Conservation (phyloP, 441 rosid species). For the Populus tomentosa region DNA sequence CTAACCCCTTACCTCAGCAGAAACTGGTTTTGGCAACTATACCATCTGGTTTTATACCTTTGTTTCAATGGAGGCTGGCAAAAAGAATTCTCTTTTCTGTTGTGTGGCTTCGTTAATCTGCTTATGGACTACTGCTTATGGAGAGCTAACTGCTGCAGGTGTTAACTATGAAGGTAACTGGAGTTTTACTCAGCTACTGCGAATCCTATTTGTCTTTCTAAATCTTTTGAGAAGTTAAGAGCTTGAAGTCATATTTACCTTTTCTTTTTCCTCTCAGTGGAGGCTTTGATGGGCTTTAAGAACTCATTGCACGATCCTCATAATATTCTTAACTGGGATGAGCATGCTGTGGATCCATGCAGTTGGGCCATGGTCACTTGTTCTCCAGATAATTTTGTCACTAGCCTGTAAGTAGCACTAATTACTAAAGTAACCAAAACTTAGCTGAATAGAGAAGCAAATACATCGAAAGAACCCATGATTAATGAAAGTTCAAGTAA, state of each 20-base stretch:
- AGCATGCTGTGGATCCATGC: constrained; percentile 92
- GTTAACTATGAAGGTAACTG: constrained; percentile 86
- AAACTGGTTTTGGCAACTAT: constrained; percentile 13
- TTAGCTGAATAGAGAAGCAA: neutral
- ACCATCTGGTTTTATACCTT: neutral
- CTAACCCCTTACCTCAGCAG: neutral
- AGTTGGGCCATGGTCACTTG: constrained; percentile 91
- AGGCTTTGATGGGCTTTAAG: constrained; percentile 68
- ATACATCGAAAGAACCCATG: neutral
- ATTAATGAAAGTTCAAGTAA: neutral
- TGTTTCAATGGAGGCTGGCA: constrained; percentile 35
- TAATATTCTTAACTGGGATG: constrained; percentile 85
- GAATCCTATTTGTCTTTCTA: no score
- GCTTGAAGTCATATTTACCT: no score
- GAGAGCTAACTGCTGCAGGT: constrained; percentile 82
- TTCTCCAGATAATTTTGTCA: constrained; percentile 67
- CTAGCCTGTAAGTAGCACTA: constrained; percentile 56
- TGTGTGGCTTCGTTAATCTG: constrained; percentile 34
- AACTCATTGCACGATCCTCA: constrained; percentile 68
- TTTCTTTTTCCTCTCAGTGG: no score
- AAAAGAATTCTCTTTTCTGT: constrained; percentile 24
- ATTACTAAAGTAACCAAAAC: neutral
- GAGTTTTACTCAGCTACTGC: neutral
- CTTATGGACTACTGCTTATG: constrained; percentile 44
- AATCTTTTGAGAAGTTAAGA: no score